phyloP scores from a whole-genome alignment of 2,329 filamentous ascomycete species.

The Aspergillus neotritici region DNA sequence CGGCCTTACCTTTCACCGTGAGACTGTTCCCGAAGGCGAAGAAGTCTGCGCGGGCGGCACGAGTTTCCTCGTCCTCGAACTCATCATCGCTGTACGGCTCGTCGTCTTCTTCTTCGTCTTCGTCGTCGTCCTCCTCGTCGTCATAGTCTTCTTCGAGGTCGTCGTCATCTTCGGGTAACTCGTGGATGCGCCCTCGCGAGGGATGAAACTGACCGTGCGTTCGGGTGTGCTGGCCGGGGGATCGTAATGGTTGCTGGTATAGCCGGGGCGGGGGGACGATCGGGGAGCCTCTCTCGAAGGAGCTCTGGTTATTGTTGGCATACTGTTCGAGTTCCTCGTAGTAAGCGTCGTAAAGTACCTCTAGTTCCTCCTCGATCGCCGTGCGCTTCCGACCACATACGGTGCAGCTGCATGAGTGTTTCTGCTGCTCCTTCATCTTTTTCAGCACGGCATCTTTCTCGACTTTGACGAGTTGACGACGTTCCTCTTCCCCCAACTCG shows the following conservation, averaged over 20 bases:
- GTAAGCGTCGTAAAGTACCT: conserved; percentile 96
- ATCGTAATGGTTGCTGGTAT: conserved; percentile 51
- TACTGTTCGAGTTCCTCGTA: conserved; percentile 98
- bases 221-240: conserved; percentile 55
- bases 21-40: conserved; percentile 97
- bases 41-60: conserved; percentile 68
- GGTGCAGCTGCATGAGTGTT: conserved; percentile 96
- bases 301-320: conserved; percentile 71
- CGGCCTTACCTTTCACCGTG: conserved; percentile 70
- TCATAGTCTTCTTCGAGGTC: conserved; percentile 54
- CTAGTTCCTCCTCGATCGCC: conserved; percentile 95
- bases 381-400: conserved; percentile 94
- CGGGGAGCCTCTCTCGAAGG: conserved; percentile 56
- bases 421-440: conserved; percentile 99
- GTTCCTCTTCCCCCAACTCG: conserved; percentile 85
- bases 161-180: conserved; percentile 53
- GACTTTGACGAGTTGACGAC: conserved; percentile 91
- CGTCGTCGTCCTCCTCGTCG: conserved; percentile 52
- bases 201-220: conserved; percentile 55
- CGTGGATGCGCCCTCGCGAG: conserved; percentile 65
- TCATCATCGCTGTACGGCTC: conserved; percentile 62
- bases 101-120: conserved; percentile 66
- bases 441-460: conserved; percentile 96
- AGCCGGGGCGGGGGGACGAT: conserved; percentile 64
- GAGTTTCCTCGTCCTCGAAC: conserved; percentile 57